Base-by-base conservation (phyloP, 2,329 filamentous ascomycete genomes). In the Ciborinia camelliae region DNA sequence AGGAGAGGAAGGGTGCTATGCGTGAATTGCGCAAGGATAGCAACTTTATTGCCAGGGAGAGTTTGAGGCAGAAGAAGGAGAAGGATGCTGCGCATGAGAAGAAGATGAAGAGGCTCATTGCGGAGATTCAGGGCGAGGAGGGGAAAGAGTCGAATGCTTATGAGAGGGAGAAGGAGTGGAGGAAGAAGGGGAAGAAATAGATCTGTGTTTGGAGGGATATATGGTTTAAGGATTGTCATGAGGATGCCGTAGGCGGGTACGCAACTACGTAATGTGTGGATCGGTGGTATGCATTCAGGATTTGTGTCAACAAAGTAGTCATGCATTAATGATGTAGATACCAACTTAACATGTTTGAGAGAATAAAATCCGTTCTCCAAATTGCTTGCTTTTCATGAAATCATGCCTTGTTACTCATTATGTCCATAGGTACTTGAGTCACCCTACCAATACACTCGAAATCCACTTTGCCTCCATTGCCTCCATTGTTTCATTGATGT, bases 71-170 rank as follows among this genome's bases (percentile, higher is more conserved):
- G 81, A 98, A 98, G 87, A 97, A 93, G 84, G 90, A 91, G 80
- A 89, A 87, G 80, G 95, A 98, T 81, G 86, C 86, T 65, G 92
- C 91, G 70, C 98, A 99, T 82, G 94, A 98, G 82, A 91, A 90
- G 82, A 98, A 98, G 84, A 96, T 94, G 81, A 91, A 90, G 82
- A 86, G 90, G 70, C 82, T 99, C 67, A 87, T 98, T 71, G 91
- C 93, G 12, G 93, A 97, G 83, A 97, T 99, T 73, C 94, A 99
- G 80, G 91, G 90, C 71, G 90, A 97, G 79, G 95, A 97, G 77
- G 94, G 94, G 1, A 81, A 84, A 65, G 93, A 95, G 77, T 84
- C 86, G 51, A 98, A 98, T 78, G 85, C 84, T 57, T 98, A 98
- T 83, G 93, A 96, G 79, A 84, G 89, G 73, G 92, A 96, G 82